Evolutionary conservation across 108 stramenopile species (phyloP), one percentile per base, ranked within the genome.

Genomic region (Pseudonitzschia multistriata): DNA sequence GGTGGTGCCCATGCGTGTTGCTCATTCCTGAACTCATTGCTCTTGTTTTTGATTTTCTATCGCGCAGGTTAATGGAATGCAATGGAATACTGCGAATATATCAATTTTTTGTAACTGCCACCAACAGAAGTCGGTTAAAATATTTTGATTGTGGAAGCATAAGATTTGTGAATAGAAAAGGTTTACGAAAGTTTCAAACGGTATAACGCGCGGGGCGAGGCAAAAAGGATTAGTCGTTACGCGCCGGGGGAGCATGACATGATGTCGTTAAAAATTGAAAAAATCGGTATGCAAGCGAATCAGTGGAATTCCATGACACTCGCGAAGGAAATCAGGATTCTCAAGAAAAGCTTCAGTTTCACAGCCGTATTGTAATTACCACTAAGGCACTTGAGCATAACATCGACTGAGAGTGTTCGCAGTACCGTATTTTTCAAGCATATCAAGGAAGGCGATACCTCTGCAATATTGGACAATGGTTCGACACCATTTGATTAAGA

Each of bases 1-100:
- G 31, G 14, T 59, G 31, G n/a, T 29, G 28, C n/a, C n/a, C 29
- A 59, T 30, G 33, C 14, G 19, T 59, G 13, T 59, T 59, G 17
- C 31, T 59, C 57, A 59, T 59, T 29, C 33, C 33, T 4, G 35
- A 59, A 59, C 31, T 59, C 33, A 59, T 57, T 57, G 29, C 35
- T 55, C 0, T 35, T 21, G 57, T 35, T 14, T 52, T 25, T 52
- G 22, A 7, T 52, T 24, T 45, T 45, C 42, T 45, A 13, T 45
- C 42, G 42, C 17, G 8, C 1, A 45, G 11, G 42, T 45, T 2
- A 45, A 13, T 45, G 42, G 2, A 45, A 17, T 13, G 42, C 2
- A 13, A 8, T 45, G 42, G 2, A 45, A 45, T 45, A 45, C 11
- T n/a, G n/a, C 10, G 40, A 42, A 13, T 42, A 10, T 42, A 42